These are phyloP conservation scores for Amniculicola lignicola DNA, from an alignment of 495 filamentous ascomycete species.

Conservation along the genomic window DNA sequence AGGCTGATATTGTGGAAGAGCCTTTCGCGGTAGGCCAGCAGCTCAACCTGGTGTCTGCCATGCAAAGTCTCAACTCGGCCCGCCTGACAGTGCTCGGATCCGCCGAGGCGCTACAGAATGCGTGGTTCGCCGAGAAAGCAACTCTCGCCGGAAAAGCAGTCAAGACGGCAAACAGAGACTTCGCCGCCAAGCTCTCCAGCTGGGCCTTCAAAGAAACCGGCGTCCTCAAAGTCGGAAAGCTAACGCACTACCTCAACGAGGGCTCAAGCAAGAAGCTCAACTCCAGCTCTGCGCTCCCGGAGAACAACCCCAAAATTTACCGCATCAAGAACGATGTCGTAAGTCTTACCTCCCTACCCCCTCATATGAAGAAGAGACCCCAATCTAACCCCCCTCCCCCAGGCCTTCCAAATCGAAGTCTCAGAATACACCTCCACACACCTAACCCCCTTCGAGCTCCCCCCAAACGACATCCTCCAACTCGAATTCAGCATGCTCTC, in stretches of 20 bases:
- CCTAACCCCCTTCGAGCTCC: conserved; percentile 69
- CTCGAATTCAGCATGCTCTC: conserved; percentile 99
- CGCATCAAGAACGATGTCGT: conserved; percentile 96
- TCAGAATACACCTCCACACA: conserved; percentile 74
- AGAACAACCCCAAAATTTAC: conserved; percentile 83
- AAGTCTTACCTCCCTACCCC: conserved; percentile 44
- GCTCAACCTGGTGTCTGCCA: conserved; percentile 71
- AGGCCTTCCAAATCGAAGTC: conserved; percentile 85
- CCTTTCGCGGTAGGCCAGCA: conserved; percentile 81
- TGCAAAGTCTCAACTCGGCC: conserved; percentile 92
- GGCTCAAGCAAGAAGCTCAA: conserved; percentile 45
- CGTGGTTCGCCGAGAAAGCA: conserved; percentile 85
- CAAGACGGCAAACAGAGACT: conserved; percentile 77
- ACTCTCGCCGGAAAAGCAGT: conserved; percentile 40
- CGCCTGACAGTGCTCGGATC: conserved; percentile 84
- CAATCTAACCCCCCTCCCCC: conserved; percentile 32
- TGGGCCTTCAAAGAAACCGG: conserved; percentile 96
- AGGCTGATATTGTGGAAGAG: conserved; percentile 67
- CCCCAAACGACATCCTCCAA: conserved; percentile 69
- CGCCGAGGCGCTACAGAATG: conserved; percentile 78
- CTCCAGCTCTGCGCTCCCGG: conserved; percentile 30
- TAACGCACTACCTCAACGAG: conserved; percentile 74
- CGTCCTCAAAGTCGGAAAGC: conserved; percentile 77
- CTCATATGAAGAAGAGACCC: no score
- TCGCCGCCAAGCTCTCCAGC: conserved; percentile 73